Percentiles rank a stretch among this genome's conserved stretches.
phyloP scores from a whole-genome alignment of 768 basidiomycete genomes.

The Gymnopilus junonius region DNA sequence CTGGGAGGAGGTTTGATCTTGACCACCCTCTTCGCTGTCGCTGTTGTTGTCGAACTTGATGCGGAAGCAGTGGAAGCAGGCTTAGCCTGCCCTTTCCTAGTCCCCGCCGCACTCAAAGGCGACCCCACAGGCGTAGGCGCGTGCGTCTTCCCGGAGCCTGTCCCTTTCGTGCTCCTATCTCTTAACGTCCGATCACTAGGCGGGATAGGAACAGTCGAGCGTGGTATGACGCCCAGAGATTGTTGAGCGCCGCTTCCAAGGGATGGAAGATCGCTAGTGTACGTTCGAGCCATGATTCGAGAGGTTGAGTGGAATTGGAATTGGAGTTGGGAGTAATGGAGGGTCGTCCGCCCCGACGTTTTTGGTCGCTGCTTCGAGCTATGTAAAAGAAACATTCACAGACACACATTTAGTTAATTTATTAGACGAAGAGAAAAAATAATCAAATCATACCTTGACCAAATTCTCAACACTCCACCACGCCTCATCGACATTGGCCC shows the following conservation, averaged over 20 bases:
- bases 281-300: constrained; percentile 67
- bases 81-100: not conserved
- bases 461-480: constrained; percentile 77
- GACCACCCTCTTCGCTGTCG: not conserved
- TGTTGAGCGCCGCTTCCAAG: constrained; percentile 39
- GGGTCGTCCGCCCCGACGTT: constrained; percentile 54
- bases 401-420: not conserved
- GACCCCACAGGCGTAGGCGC: constrained; percentile 20
- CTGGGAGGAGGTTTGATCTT: constrained; percentile 6
- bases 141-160: constrained; percentile 38
- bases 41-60: constrained; percentile 16
- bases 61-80: not conserved
- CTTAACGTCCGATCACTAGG: constrained; percentile 53
- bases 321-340: constrained; percentile 21
- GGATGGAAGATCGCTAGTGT: constrained; percentile 52
- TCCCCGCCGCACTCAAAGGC: not conserved
- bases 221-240: constrained; percentile 23
- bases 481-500: constrained; percentile 37
- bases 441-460: constrained; percentile 46
- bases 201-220: constrained; percentile 28
- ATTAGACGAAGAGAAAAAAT: not conserved
- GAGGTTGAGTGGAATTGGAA: constrained; percentile 34
- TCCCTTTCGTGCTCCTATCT: too few species aligned
- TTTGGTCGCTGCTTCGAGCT: constrained; percentile 75
- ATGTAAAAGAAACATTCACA: not conserved